These are phyloP conservation scores for Protomyces macrosporus DNA, from an alignment of 1,139 yeast genomes.

Conservation along the genomic window DNA sequence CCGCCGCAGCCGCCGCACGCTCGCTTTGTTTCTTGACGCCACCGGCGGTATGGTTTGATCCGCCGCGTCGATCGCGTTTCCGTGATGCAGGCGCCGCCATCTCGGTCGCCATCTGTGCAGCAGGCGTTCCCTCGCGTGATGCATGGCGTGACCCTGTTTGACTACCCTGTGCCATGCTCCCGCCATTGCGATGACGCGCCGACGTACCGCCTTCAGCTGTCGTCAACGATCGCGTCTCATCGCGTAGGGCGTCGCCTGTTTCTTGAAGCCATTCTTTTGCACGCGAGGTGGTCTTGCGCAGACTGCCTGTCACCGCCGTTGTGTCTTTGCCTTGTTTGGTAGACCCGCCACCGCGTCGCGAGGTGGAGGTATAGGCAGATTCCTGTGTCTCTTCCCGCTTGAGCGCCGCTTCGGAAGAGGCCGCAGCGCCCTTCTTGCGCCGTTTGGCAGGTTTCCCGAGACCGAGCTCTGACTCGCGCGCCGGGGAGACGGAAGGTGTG, in stretches of 20 bases:
- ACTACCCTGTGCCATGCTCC: background rate
- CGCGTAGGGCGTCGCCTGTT: background rate
- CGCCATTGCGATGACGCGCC: background rate
- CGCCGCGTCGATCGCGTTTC: background rate
- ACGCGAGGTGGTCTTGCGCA: background rate
- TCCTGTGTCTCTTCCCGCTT: conserved; percentile 6
- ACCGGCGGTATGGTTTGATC: background rate
- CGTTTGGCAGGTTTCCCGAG: conserved; percentile 3
- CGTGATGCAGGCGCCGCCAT: background rate
- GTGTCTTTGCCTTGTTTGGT: background rate
- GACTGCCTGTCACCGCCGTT: background rate
- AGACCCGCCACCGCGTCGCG: background rate
- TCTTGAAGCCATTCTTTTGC: background rate
- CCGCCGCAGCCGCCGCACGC: background rate
- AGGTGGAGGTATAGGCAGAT: background rate
- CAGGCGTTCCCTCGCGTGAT: background rate
- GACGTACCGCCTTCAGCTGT: background rate
- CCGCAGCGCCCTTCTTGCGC: conserved; percentile 7
- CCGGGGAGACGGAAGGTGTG: conserved; percentile 17
- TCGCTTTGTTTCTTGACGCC: background rate
- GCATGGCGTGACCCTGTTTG: background rate
- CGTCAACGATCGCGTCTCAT: background rate
- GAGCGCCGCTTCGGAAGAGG: background rate
- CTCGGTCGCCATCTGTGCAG: background rate
- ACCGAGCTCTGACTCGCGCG: background rate